Evolutionary conservation across 306 rosid genomes (phyloP), one percentile per base, ranked within the genome.

Genomic region (Echinosophora koreensis): DNA sequence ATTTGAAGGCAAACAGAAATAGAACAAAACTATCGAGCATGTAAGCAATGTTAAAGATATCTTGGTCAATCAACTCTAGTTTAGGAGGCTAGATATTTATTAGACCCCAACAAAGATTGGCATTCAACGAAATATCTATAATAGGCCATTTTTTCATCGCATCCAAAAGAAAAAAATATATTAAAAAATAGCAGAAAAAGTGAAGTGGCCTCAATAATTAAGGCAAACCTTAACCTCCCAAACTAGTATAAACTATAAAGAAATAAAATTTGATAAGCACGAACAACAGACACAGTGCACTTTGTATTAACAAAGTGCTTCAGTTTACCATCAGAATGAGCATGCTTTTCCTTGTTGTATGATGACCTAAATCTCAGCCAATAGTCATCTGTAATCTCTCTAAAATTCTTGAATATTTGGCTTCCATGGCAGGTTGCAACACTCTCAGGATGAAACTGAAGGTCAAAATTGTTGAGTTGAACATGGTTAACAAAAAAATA

Each of bases 371-470:
- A 81, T 80, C 81, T 92, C 85, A 71, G 83, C 99, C 96, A 89
- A 85, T 92, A 88, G 68, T 92, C 89, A 73, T 89, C 77, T 28
- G 99, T 92, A 73, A 92, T 92, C 72, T 84, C 88, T 75, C 94
- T 90, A 73, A 96, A 96, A 80, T 92, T 96, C 86, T 84, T 85
- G 85, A 96, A 96, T 81, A 96, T 83, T 79, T 91, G 88, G 64
- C 90, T 88, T 69, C 99, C 99, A 73, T 91, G 86, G 83, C 81
- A 75, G 69, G 98, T 92, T 32, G 97, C 99, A 80, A 96, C 85
- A 87, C 99, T 96, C 89, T 96, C 99, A 61, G 99, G 99, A 88
- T 96, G 99, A 86, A 96, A 96, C 99, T 96, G 98, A 76, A 59
- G 80, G 77, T 79, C 79, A 88, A 84, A 83, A 62, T 56, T 68